Conservation (phyloP, 352 stramenopile species). For the Aphanomyces invadans region DNA sequence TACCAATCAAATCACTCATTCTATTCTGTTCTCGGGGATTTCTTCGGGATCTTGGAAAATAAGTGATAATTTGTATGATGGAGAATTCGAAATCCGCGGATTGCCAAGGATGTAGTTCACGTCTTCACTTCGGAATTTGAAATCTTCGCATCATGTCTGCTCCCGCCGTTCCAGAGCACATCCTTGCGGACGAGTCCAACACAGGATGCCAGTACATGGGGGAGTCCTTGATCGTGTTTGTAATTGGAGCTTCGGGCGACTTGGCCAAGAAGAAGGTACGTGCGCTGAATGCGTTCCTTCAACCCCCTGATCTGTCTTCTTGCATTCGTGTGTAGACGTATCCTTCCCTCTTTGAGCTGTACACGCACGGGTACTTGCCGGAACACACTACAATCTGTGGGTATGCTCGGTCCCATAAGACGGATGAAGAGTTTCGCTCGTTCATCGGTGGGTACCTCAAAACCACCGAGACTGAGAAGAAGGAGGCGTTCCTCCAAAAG, state of each 20-base stretch:
- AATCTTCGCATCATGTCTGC: background rate
- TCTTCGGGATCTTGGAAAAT: too few relatives aligned
- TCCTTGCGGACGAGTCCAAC: slow-evolving; percentile 12
- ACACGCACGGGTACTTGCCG: slow-evolving; percentile 66
- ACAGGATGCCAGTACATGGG: slow-evolving; percentile 55
- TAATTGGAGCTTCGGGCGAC: slow-evolving; percentile 81
- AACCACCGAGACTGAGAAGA: slow-evolving; percentile 38
- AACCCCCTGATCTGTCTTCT: too few relatives aligned
- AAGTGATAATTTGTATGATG: too few relatives aligned
- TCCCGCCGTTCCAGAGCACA: background rate
- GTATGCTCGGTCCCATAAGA: slow-evolving; percentile 76
- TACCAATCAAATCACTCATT: background rate
- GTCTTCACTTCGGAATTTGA: slow-evolving; percentile 19
- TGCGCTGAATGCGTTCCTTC: too few relatives aligned
- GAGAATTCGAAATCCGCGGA: background rate
- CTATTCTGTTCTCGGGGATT: too few relatives aligned
- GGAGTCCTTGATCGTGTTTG: slow-evolving; percentile 68
- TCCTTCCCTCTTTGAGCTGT: slow-evolving; percentile 86
- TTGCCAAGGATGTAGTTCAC: background rate
- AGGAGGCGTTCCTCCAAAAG: slow-evolving; percentile 64
- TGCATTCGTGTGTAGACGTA: slow-evolving; percentile 51
- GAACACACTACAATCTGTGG: slow-evolving; percentile 78
- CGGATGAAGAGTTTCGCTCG: slow-evolving; percentile 75
- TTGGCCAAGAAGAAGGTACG: slow-evolving; percentile 81
- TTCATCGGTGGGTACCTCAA: slow-evolving; percentile 64